phyloP scores from a whole-genome alignment of 257 asterid genomes.

The Lantana camara region DNA sequence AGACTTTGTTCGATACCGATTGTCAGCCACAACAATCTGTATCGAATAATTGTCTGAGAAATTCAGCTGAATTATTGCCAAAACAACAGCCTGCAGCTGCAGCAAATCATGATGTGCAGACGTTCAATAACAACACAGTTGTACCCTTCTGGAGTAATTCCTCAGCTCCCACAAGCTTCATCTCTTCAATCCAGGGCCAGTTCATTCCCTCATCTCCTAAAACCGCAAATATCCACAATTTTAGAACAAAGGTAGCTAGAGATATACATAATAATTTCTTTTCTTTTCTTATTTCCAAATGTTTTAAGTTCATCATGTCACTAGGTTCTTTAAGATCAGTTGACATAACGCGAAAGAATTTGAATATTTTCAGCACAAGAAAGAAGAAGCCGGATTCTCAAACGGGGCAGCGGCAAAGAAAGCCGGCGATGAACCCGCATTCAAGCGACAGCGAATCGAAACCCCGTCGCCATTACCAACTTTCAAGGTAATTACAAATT shows the following conservation, averaged over 20 bases:
- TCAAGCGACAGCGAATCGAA: conserved; percentile 59
- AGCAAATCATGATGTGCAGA: conserved; percentile 22
- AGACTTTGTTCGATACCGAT: conserved; percentile 46
- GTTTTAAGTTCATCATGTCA: neutral
- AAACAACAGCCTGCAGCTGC: too few relatives aligned
- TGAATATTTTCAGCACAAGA: conserved; percentile 35
- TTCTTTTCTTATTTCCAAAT: neutral
- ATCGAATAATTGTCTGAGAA: conserved; percentile 24
- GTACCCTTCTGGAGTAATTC: conserved; percentile 32
- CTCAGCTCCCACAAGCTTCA: conserved; percentile 26
- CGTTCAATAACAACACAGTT: neutral
- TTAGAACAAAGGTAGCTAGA: conserved; percentile 31
- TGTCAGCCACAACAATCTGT: conserved; percentile 34
- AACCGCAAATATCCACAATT: conserved; percentile 14
- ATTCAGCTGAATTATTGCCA: conserved; percentile 28
- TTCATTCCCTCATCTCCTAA: conserved; percentile 28
- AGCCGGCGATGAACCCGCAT: conserved; percentile 37
- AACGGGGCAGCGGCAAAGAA: conserved; percentile 35
- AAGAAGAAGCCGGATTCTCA: conserved; percentile 29
- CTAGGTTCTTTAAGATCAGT: conserved; percentile 13
- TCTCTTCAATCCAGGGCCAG: conserved; percentile 45
- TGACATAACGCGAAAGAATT: neutral
- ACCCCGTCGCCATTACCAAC: conserved; percentile 81
- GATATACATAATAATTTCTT: neutral
- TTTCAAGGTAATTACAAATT: conserved; percentile 78